Evolutionary conservation across 2,329 filamentous ascomycete species (phyloP), one percentile per base, ranked within the genome.

Genomic region (Didymosphaeria variabile): DNA sequence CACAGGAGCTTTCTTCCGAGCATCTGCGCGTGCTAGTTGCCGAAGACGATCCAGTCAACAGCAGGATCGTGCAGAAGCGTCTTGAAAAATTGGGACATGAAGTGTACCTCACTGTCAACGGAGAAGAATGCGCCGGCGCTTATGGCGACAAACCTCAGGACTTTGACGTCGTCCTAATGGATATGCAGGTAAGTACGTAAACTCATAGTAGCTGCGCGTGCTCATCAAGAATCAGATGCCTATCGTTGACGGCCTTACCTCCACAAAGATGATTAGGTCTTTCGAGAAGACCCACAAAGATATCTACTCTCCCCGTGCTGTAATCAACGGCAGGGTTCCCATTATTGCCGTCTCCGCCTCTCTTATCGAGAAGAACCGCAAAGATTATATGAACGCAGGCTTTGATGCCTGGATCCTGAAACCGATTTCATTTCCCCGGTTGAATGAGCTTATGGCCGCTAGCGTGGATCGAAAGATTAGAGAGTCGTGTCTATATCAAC

Each of bases 341-440:
- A 90, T 97, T 54, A 92, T 97, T 68, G 93, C 92, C 0, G 92
- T 97, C 0, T 97, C 93, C 0, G 93, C 93, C 8, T 94, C 92
- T 0, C 81, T 97, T 1, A 72, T 91, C 1, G 93, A 97, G 74
- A 85, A 83, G 19, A 86, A 93, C 47, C 85, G 82, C 54, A 82
- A 89, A 44, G 85, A 79, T 0, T 97, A 97, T 67, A 86, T 93
- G 46, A 84, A 91, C 47, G 88, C 88, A 7, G 93, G 93, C 0
- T 97, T 97, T 67, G 93, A 97, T 67, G 93, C 91, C 26, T 97
- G 93, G 93, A 93, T 97, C 29, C 81, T 96, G 59, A 97, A 97
- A 72, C 93, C 93, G 0, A 91, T 97, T 47, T 89, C 94, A 62
- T 96, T 97, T 73, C 87, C 88, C 67, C 85, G 92, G 9, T 82